Conservation (phyloP, 768 basidiomycete species). For the Tricholoma flavovirens region DNA sequence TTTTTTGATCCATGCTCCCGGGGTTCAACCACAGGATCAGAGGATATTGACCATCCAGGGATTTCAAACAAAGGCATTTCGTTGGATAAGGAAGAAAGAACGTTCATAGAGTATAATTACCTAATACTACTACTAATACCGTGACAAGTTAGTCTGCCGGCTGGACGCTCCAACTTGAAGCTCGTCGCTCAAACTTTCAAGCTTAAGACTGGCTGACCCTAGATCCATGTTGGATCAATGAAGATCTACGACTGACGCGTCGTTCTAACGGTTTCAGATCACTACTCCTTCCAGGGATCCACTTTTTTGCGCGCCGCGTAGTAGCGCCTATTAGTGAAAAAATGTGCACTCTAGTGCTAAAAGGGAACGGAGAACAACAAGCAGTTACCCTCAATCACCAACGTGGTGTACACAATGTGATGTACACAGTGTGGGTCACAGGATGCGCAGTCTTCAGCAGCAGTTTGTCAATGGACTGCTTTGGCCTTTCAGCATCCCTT, state of each 20-base stretch:
- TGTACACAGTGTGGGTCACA: too few species aligned
- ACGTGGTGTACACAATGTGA: constrained; percentile 1
- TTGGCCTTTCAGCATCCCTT: neutral
- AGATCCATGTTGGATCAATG: too few species aligned
- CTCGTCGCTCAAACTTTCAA: too few species aligned
- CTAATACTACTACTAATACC: too few species aligned
- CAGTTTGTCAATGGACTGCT: neutral
- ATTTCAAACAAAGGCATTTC: constrained; percentile 55
- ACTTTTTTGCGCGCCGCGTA: neutral
- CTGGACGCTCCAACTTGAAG: too few species aligned
- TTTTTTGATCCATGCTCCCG: constrained; percentile 39
- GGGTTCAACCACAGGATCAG: constrained; percentile 33
- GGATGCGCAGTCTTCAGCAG: neutral
- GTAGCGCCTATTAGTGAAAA: neutral
- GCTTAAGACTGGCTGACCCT: too few species aligned
- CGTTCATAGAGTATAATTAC: neutral
- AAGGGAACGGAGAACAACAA: neutral
- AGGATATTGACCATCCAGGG: constrained; percentile 60
- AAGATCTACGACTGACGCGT: neutral
- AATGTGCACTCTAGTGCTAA: neutral
- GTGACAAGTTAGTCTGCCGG: too few species aligned
- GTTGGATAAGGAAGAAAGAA: neutral
- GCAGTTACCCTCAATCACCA: neutral
- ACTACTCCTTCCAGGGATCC: too few species aligned
- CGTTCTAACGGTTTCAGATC: neutral